A percentile compares a stretch with the other conserved stretches of the same genome.
phyloP scores from a whole-genome alignment of 1,139 yeast species.

The Scheffersomyces insectosa region DNA sequence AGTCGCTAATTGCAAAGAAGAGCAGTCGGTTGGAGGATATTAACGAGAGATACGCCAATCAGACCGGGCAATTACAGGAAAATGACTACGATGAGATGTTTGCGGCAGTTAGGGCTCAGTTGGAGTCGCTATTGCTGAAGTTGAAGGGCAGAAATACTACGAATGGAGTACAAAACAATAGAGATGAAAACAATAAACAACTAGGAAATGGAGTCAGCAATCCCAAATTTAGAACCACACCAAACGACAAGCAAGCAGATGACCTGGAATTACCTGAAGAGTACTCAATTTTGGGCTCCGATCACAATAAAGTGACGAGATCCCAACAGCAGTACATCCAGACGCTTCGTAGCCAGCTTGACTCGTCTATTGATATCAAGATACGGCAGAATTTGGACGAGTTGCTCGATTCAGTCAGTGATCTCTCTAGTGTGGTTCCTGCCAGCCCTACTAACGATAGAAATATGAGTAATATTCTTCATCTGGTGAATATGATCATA shows the following conservation, averaged over 20 bases:
- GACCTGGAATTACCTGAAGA: no score
- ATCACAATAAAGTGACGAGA: no score
- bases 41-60: background rate
- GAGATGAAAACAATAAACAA: no score
- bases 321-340: no score
- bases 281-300: no score
- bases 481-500: background rate
- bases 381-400: background rate
- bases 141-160: background rate
- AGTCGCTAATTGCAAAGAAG: background rate
- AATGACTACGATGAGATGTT: background rate
- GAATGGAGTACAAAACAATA: no score
- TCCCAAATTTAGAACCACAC: no score
- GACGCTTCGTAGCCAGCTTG: no score
- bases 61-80: background rate
- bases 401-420: background rate
- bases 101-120: background rate
- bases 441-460: background rate
- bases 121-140: background rate
- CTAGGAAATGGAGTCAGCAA: no score
- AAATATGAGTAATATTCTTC: background rate
- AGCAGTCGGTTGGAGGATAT: background rate
- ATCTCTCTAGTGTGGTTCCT: background rate
- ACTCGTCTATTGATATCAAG: no score
- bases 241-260: no score